Base-by-base conservation (phyloP, 495 filamentous ascomycete genomes). In the Hypoxylon lenormandii region DNA sequence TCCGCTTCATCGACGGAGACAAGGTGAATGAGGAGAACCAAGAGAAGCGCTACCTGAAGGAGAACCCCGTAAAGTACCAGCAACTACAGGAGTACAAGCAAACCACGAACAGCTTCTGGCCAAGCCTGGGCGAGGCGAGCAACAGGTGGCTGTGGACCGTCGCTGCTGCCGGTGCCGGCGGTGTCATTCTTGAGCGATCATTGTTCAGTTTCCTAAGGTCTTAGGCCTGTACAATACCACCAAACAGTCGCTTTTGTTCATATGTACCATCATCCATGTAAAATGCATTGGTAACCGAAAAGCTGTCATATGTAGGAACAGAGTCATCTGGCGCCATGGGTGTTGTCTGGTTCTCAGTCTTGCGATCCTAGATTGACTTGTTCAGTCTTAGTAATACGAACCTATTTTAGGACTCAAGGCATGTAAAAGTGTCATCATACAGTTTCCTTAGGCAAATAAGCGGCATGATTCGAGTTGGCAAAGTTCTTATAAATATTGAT, bases 101-200 rank as follows among this genome's bases (percentile, higher is more conserved):
- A 10, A 77, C 85, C 72, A 83, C 83, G 66, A 89, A 89, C 60
- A 80, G 81, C 36, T 83, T 89, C 74, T 89, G 85, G 86, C 85
- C 85, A 1, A 72, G 71, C n/a, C 36, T 78, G 2, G 52, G 61
- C 23, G 83, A 86, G 66, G 11, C 86, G 8, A 59, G 65, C 33
- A 88, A 85, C 47, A 82, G 81, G 51, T 89, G 85, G 86, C 63
- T 80, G 13, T 85, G 84, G 81, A 77, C 77, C 42, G 78, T 87
- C 1, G 63, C 82, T 0, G 83, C 80, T 0, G 75, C 74, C 33
- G 85, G 85, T 4, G 76, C 78, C 22, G 77, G 66, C 0, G 77
- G 74, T 18, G 76, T 73, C 0, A 42, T 73, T 11, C 12, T 77
- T 2, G 77, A 81, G 38, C 65, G 62, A 4, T 66, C 67, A 11